phyloP scores from a whole-genome alignment of 2,329 filamentous ascomycete species.

The Aspergillus chevalieri region DNA sequence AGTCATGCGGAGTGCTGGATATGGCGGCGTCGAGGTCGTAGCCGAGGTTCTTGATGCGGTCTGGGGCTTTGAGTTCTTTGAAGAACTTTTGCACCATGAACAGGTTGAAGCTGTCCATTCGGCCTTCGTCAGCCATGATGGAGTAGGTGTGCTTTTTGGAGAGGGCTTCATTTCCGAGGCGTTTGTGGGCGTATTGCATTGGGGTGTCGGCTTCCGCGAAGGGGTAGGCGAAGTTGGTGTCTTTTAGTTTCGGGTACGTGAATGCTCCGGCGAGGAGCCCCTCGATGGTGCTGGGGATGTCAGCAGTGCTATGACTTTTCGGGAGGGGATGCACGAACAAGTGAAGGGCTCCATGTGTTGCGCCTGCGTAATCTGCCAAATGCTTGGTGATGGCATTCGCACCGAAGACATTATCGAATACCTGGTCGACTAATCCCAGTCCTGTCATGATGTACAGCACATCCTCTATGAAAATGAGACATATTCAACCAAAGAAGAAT shows the following conservation, averaged over 20 bases:
- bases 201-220: conserved; percentile 29
- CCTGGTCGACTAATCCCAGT: conserved; percentile 27
- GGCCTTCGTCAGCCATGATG: conserved; percentile 31
- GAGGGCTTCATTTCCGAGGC: conserved; percentile 24
- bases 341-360: conserved; percentile 32
- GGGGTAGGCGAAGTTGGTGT: conserved; percentile 30
- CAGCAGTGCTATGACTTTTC: neutral
- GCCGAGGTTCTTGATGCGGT: conserved; percentile 22
- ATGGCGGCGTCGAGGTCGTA: conserved; percentile 27
- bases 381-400: conserved; percentile 31
- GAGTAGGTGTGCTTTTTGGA: conserved; percentile 29
- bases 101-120: conserved; percentile 35
- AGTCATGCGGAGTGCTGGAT: conserved; percentile 5
- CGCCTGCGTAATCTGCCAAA: conserved; percentile 28
- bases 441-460: conserved; percentile 33
- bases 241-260: conserved; percentile 28
- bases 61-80: conserved; percentile 28
- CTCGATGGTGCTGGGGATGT: conserved; percentile 26
- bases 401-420: conserved; percentile 24
- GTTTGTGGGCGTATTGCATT: conserved; percentile 28
- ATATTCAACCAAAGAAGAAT: neutral
- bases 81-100: conserved; percentile 37
- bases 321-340: conserved; percentile 21
- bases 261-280: conserved; percentile 31
- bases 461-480: conserved; percentile 23